A percentile compares a stretch with the other conserved stretches of the same genome.
These are phyloP conservation scores for Monosporascus cannonballus DNA, from an alignment of 2,329 filamentous ascomycete genomes.

Conservation along the genomic window DNA sequence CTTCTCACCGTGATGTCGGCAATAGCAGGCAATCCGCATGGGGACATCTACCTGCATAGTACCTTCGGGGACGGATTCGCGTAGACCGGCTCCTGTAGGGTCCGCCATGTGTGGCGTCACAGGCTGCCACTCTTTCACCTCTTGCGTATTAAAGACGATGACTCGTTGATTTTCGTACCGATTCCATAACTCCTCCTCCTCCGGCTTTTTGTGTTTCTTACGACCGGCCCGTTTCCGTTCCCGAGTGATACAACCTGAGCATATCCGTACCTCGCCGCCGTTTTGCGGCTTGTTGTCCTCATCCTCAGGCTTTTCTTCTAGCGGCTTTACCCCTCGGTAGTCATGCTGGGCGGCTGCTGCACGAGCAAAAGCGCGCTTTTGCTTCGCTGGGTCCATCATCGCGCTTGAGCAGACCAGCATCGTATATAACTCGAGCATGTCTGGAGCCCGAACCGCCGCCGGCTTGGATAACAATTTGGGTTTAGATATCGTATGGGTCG, in stretches of 20 bases:
- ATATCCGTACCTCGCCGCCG: conserved; percentile 92
- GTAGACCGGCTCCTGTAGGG: conserved; percentile 34
- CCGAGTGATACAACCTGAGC: conserved; percentile 80
- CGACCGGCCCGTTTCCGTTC: conserved; percentile 86
- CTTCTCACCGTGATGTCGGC: conserved; percentile 91
- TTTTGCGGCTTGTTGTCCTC: conserved; percentile 71
- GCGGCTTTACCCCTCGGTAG: conserved; percentile 20
- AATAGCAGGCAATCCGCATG: conserved; percentile 97
- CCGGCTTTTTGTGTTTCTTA: conserved; percentile 89
- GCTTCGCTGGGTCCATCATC: conserved; percentile 66
- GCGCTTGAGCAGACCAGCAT: conserved; percentile 89
- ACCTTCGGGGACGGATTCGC: conserved; percentile 47
- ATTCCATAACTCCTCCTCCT: conserved; percentile 85
- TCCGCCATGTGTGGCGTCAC: conserved; percentile 47
- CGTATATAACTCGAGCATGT: conserved; percentile 73
- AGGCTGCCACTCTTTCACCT: conserved; percentile 77
- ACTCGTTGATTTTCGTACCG: conserved; percentile 74
- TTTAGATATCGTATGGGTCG: conserved; percentile 87
- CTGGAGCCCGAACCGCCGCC: conserved; percentile 55
- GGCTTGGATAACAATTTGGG: conserved; percentile 82
- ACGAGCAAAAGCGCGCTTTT: conserved; percentile 60
- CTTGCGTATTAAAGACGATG: conserved; percentile 85
- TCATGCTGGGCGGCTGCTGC: conserved; percentile 38
- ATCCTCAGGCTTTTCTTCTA: conserved; percentile 43
- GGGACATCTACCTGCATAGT: conserved; percentile 76